Base-by-base conservation (phyloP, 768 basidiomycete species). In the Russula earlei region DNA sequence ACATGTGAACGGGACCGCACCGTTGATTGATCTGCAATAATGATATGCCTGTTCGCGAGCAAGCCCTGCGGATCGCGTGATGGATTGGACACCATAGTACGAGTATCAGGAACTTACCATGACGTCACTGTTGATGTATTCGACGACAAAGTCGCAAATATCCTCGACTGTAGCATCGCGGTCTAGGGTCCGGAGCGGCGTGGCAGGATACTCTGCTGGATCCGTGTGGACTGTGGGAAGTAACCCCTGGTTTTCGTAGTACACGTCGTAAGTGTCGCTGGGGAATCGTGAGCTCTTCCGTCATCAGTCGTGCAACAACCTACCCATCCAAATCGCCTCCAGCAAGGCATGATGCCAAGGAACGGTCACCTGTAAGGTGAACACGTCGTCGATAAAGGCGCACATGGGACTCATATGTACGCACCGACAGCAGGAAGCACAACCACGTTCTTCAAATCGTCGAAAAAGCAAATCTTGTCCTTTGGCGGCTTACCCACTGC, bases 81-180 rank as follows among this genome's bases (percentile, higher is more conserved):
- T n/a, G n/a, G n/a, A n/a, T n/a, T n/a, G n/a, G n/a, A n/a, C n/a
- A n/a, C n/a, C n/a, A n/a, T n/a, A n/a, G n/a, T n/a, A n/a, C 1
- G 10, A 17, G 24, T 3, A 15, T 14, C 34, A 22, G n/a, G 6
- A 7, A 64, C 75, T 15, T 69, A 88, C 87, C 76, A 88, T 68
- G 33, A 88, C 77, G 63, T 91, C 87, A 0, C 86, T 87, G 59
- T 85, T 77, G 65, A 92, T 87, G 55, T 89, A 92, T 63, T 91
- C 82, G 10, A 89, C 81, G 25, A 92, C 72, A 63, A 91, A 91
- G 56, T 91, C 75, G 55, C 84, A 85, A 14, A 91, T 81, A 61
- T 90, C 87, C 2, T 82, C 72, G 4, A 22, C 40, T 3, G 40
- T 41, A 11, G 40, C 19, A 41, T 41, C 24, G 49, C 50, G 11